Percentiles rank a stretch among this genome's conserved stretches.
Conservation (phyloP, 108 stramenopile species). For the Epithemia pelagica region DNA sequence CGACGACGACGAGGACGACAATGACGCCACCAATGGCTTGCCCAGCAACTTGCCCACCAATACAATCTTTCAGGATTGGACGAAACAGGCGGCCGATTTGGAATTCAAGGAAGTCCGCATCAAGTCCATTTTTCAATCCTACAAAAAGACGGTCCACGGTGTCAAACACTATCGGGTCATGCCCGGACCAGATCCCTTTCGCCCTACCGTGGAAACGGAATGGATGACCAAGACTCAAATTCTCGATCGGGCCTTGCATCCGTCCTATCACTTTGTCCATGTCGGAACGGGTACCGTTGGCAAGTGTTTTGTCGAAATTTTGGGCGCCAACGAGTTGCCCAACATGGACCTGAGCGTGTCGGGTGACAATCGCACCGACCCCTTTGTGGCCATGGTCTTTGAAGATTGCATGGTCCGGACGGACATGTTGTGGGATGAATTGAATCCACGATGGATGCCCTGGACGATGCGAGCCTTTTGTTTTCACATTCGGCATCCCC, state of each 20-base stretch:
- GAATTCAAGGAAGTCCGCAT: constrained; percentile 22
- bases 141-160: constrained; percentile 27
- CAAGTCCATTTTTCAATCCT: constrained; percentile 29
- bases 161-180: constrained; percentile 25
- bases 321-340: constrained; percentile 37
- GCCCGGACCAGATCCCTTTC: constrained; percentile 52
- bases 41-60: background rate
- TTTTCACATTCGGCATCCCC: constrained; percentile 34
- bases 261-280: constrained; percentile 24
- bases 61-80: constrained; percentile 3
- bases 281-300: constrained; percentile 19
- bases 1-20: background rate
- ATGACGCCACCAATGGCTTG: background rate
- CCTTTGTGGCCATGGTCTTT: constrained; percentile 39
- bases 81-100: constrained; percentile 17
- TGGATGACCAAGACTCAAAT: constrained; percentile 38
- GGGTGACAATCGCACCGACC: constrained; percentile 20
- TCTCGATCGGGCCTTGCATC: constrained; percentile 17
- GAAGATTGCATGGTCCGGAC: constrained; percentile 41
- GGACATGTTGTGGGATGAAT: constrained; percentile 25
- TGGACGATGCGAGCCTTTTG: constrained; percentile 41
- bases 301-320: constrained; percentile 28
- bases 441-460: constrained; percentile 42
- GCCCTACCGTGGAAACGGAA: constrained; percentile 21
- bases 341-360: constrained; percentile 23